Percentiles rank a stretch among this genome's conserved stretches.
These are phyloP conservation scores for Aspergillus sp. DNA, from an alignment of 2,329 filamentous ascomycete species.

Conservation along the genomic window DNA sequence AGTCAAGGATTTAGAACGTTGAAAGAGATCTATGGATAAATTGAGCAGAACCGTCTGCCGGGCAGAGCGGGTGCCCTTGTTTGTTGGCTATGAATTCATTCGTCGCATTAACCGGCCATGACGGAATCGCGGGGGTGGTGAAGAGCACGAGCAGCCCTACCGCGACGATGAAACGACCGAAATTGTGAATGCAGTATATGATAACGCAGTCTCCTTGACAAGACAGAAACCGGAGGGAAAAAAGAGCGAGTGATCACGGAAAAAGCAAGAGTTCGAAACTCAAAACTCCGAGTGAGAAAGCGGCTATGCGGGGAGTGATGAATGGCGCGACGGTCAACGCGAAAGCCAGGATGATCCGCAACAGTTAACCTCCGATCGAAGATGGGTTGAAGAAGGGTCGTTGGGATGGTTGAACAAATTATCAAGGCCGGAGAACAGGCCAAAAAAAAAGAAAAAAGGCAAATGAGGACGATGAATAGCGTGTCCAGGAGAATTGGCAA, in stretches of 20 bases:
- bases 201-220: background rate
- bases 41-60: constrained; percentile 43
- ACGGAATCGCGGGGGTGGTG: constrained; percentile 21
- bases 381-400: constrained; percentile 8
- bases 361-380: constrained; percentile 19
- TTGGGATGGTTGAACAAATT: background rate
- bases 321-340: constrained; percentile 27
- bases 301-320: constrained; percentile 23
- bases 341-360: constrained; percentile 29
- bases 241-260: constrained; percentile 15
- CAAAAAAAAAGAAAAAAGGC: background rate
- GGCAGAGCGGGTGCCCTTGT: constrained; percentile 45
- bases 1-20: constrained; percentile 7
- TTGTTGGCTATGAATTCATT: constrained; percentile 41
- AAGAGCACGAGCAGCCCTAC: constrained; percentile 17
- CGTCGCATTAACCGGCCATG: constrained; percentile 43
- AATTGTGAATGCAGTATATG: background rate
- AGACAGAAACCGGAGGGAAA: background rate
- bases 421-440: background rate
- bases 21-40: constrained; percentile 12
- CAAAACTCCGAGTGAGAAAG: constrained; percentile 15
- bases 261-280: constrained; percentile 12
- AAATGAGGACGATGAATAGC: background rate
- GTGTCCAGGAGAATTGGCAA: background rate
- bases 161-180: constrained; percentile 19